phyloP scores from a whole-genome alignment of 257 asterid genomes.

The Eustoma russellianum region DNA sequence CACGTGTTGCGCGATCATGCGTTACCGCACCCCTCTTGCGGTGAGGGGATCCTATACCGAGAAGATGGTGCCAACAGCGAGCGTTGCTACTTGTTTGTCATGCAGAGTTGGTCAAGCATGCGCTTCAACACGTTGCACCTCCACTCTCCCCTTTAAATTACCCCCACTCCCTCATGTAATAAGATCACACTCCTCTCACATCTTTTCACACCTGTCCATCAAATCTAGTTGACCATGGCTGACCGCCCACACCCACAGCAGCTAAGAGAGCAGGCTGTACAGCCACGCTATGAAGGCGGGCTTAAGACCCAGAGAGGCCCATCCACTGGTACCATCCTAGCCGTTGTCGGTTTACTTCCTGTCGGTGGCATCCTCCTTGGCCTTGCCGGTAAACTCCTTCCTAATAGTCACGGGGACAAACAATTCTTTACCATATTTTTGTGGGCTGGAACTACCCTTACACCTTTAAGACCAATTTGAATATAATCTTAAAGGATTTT shows the following conservation, averaged over 20 bases:
- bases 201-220: neutral
- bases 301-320: conserved; percentile 41
- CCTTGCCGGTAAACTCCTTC: conserved; percentile 30
- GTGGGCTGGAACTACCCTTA: too few species aligned
- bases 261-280: conserved; percentile 18
- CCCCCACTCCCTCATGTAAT: neutral
- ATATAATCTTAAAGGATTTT: too few species aligned
- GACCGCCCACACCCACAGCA: conserved; percentile 50
- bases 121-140: conserved; percentile 58
- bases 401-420: neutral
- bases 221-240: too few species aligned
- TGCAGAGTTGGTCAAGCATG: conserved; percentile 34
- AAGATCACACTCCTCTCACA: neutral
- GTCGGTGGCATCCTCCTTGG: conserved; percentile 50
- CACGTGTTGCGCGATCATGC: too few species aligned
- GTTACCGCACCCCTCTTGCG: too few species aligned
- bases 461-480: too few species aligned
- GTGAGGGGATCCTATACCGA: too few species aligned
- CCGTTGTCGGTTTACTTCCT: conserved; percentile 57
- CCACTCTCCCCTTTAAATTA: conserved; percentile 14
- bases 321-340: conserved; percentile 44
- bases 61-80: too few species aligned
- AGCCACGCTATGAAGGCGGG: conserved; percentile 26
- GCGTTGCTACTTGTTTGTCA: conserved; percentile 47
- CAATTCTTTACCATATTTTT: too few species aligned